phyloP scores from a whole-genome alignment of 805 yeast genomes.

The Maudiozyma barnettii region DNA sequence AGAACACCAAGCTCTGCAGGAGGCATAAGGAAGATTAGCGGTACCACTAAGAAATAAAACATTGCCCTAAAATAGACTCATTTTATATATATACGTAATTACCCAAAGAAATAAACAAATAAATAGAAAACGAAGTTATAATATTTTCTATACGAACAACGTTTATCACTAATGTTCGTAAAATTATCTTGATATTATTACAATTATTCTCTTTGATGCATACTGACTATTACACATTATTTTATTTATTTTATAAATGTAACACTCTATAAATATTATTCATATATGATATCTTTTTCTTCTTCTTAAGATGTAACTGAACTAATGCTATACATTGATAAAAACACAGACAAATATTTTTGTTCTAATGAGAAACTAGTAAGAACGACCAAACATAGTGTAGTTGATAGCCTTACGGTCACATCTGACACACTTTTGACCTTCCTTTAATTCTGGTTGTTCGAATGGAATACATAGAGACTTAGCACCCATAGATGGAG shows the following conservation, averaged over 20 bases:
- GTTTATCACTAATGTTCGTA: too few species aligned
- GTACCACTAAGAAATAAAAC: slow-evolving; percentile 20
- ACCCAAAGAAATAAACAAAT: too few species aligned
- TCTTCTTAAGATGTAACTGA: too few species aligned
- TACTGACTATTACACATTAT: too few species aligned
- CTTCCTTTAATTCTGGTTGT: slow-evolving; percentile 73
- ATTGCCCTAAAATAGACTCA: too few species aligned
- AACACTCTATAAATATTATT: background rate
- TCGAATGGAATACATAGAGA: slow-evolving; percentile 92
- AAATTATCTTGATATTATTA: background rate
- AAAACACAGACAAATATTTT: too few species aligned
- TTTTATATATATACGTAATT: too few species aligned
- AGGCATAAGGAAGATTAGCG: slow-evolving; percentile 29
- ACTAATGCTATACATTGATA: too few species aligned
- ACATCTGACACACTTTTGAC: slow-evolving; percentile 84
- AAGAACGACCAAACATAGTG: slow-evolving; percentile 96
- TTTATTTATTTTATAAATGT: too few species aligned
- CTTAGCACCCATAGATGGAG: slow-evolving; percentile 99
- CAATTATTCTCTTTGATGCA: background rate
- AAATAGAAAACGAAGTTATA: too few species aligned
- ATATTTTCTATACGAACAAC: too few species aligned
- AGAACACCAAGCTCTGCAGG: slow-evolving; percentile 26
- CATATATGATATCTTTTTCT: too few species aligned
- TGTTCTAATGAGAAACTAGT: slow-evolving; percentile 33
- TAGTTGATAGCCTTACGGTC: slow-evolving; percentile 64